A percentile compares a stretch with the other conserved stretches of the same genome.
These are phyloP conservation scores for Globisporangium rhizosaccharum DNA, from an alignment of 352 stramenopile genomes.

Conservation along the genomic window DNA sequence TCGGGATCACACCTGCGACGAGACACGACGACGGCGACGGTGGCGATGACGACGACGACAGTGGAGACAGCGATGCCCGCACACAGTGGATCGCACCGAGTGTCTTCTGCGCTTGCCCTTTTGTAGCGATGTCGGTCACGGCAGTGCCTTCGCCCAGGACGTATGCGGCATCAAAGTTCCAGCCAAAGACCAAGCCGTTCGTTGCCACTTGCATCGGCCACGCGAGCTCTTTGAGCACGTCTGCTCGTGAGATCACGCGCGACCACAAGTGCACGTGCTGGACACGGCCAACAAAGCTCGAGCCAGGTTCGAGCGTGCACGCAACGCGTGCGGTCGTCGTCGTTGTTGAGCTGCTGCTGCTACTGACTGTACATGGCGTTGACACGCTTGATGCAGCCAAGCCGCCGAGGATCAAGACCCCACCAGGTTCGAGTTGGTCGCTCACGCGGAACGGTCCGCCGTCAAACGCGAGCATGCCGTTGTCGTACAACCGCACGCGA, in stretches of 20 bases:
- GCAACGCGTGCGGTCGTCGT: constrained; percentile 6
- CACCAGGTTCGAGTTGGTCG: constrained; percentile 19
- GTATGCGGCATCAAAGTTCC: constrained; percentile 48
- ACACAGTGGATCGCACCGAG: constrained; percentile 30
- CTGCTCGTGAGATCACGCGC: constrained; percentile 29
- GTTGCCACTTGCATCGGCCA: constrained; percentile 49
- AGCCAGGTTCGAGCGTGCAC: constrained; percentile 21
- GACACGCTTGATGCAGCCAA: constrained; percentile 22
- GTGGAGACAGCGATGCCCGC: neutral
- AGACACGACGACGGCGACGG: constrained; percentile 19
- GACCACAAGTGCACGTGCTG: constrained; percentile 68
- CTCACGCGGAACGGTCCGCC: constrained; percentile 51
- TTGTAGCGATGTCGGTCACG: constrained; percentile 48
- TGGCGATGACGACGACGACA: neutral
- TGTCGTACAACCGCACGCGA: constrained; percentile 50
- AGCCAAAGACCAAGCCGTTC: constrained; percentile 55
- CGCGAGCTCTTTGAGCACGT: constrained; percentile 46
- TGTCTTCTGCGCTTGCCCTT: constrained; percentile 40
- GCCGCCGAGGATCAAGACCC: constrained; percentile 42
- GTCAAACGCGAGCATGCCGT: constrained; percentile 64
- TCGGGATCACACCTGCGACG: constrained; percentile 27
- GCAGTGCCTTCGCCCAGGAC: constrained; percentile 16
- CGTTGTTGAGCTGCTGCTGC: neutral
- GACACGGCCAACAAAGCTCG: constrained; percentile 33
- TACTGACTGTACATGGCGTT: neutral